Base-by-base conservation (phyloP, 2,329 filamentous ascomycete genomes). In the Xylaria sp. region DNA sequence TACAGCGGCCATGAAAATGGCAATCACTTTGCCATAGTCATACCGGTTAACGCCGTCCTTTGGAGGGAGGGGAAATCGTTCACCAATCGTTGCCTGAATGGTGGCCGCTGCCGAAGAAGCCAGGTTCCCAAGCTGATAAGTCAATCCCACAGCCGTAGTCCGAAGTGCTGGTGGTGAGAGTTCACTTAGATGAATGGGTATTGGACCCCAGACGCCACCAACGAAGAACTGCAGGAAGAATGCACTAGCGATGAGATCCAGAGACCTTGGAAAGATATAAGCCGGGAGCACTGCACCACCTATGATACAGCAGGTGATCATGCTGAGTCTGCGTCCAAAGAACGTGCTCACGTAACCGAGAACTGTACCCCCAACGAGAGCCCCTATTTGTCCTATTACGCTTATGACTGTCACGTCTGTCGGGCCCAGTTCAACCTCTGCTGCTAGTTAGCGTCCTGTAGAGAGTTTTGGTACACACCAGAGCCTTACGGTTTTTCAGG, bases 61-160 rank as follows among this genome's bases (percentile, higher is more conserved):
- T 2, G 71, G 58, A 5, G 69, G 32, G 1, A 73, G 55, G 15
- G 71, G 69, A 39, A 68, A 71, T 52, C 69, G 57, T 48, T 73
- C 71, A 51, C 69, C 71, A 20, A 73, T 70, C 2, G 65, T 70
- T 28, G 71, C 71, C 63, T 73, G 64, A 23, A 73, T 73, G 10
- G 71, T 73, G 10, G 69, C 64, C 6, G 66, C n/a, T 7, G 71
- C 71, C 1, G 71, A 71, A 2, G 71, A 68, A 23, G 69, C 69
- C 15, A 73, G 25, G n/a, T 66, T 73, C n/a, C 71, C 71, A 25
- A 73, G 69, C 55, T 73, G 71, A 32, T 71, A 73, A 7, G 71
- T 70, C 15, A 73, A 34, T 10, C 71, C 71, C 3, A 73, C 44
- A 3, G 46, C 66, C 18, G 71, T 73, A 7, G 55, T 62, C 23